Evolutionary conservation across 352 stramenopile genomes (phyloP).

Genomic region (Pythium insidiosum): DNA sequence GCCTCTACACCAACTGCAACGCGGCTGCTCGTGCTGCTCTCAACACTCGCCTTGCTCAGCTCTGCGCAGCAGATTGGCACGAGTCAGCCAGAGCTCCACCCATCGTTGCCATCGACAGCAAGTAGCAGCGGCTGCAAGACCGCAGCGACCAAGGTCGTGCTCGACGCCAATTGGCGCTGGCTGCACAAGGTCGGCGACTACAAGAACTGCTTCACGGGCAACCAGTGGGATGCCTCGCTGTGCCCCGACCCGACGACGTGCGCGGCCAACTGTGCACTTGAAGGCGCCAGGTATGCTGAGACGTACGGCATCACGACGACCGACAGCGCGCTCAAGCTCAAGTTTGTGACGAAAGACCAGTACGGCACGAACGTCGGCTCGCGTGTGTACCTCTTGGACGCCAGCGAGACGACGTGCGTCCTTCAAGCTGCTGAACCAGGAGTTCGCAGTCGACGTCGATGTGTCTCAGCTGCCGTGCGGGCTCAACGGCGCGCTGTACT

Average conservation of each 20-base stretch:
- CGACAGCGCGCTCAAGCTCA: slow-evolving; percentile 34
- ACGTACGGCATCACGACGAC: slow-evolving; percentile 58
- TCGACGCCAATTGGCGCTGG: slow-evolving; percentile 74
- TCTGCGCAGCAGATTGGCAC: slow-evolving; percentile 37
- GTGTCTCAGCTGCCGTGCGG: slow-evolving; percentile 58
- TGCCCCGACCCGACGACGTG: slow-evolving; percentile 40
- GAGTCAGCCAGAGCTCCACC: slow-evolving; percentile 39
- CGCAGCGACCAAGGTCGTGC: slow-evolving; percentile 43
- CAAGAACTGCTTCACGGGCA: slow-evolving; percentile 63
- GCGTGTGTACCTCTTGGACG: slow-evolving; percentile 49
- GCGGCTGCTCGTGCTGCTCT: too few relatives aligned
- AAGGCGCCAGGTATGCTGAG: slow-evolving; percentile 51
- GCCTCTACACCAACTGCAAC: too few relatives aligned
- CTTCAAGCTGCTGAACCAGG: slow-evolving; percentile 64
- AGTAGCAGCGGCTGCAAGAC: slow-evolving; percentile 40
- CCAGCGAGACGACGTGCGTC: slow-evolving; percentile 40
- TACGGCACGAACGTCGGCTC: slow-evolving; percentile 58
- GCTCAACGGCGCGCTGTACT: slow-evolving; percentile 70
- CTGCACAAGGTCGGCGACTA: slow-evolving; percentile 51
- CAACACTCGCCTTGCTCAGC: background rate
- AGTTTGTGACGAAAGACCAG: slow-evolving; percentile 41
- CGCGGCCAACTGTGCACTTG: slow-evolving; percentile 47
- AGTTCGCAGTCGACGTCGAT: slow-evolving; percentile 64
- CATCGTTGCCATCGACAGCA: slow-evolving; percentile 29
- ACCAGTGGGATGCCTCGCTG: slow-evolving; percentile 39